Evolutionary conservation across 2,329 filamentous ascomycete genomes (phyloP), one percentile per base, ranked within the genome.

Genomic region (Paracamarosporium sp.): DNA sequence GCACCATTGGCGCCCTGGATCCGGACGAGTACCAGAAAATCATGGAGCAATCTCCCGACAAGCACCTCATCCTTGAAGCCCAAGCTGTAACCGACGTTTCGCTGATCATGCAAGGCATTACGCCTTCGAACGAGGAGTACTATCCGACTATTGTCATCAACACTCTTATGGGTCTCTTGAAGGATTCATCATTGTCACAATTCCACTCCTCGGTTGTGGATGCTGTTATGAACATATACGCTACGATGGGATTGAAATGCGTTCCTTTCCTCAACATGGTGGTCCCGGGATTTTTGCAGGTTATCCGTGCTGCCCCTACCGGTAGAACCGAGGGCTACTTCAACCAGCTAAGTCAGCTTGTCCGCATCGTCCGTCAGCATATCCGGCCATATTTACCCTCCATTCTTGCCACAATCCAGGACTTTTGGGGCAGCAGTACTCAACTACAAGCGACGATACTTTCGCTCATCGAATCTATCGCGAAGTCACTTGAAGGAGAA

Each of bases 91-190:
- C 94, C 0, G 95, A 99, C 76, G 96, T 99, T 44, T 95, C 93
- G 3, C 84, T 99, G 28, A 98, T 99, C 83, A 99, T 99, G 94
- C 93, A 92, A 40, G 95, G 96, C 13, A 83, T 97, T 38, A 98
- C 93, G 0, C 96, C 95, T 0, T 98, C 94, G 0, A 97, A 92
- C 71, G 97, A 99, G 72, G 95, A 99, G 69, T 99, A 99, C 77
- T 99, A 97, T 72, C 95, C 95, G 0, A 99, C 95, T 0, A 93
- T 99, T 17, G 95, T 97, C 45, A 97, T 99, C 73, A 97, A 97
- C 69, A 96, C 95, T 1, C 84, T 99, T 11, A 88, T 99, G 69
- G 90, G 93, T 55, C 93, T 99, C 64, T 80, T 99, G 33, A 96
- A 94, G 69, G 95, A 99, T 67, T 88, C 89, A 25, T 98, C 95